These are phyloP conservation scores for Gamsiella multidivaricata DNA, from an alignment of 192 early-diverging fungal species.

Conservation along the genomic window DNA sequence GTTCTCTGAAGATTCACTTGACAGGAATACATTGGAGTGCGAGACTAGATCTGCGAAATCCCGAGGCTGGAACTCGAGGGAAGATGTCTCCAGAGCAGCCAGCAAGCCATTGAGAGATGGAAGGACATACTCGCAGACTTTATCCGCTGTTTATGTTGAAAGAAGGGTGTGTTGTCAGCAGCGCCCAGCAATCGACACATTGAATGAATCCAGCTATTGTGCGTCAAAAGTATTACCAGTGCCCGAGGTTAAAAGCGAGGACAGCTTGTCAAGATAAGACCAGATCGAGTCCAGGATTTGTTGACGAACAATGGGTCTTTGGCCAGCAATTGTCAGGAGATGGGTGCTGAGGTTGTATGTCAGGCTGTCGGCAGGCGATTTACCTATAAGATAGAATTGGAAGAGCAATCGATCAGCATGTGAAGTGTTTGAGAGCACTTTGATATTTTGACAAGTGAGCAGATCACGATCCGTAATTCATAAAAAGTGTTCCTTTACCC, in stretches of 20 bases:
- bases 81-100: conserved; percentile 62
- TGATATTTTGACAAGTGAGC: not conserved
- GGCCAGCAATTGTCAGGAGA: conserved; percentile 59
- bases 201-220: too few species aligned
- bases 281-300: conserved; percentile 56
- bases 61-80: conserved; percentile 56
- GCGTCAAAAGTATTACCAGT: conserved; percentile 39
- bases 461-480: not conserved
- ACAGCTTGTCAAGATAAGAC: conserved; percentile 57
- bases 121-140: conserved; percentile 63
- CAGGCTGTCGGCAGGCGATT: conserved; percentile 40
- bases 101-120: conserved; percentile 70
- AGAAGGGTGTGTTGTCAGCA: not conserved
- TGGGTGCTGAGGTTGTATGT: conserved; percentile 58
- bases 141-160: conserved; percentile 24
- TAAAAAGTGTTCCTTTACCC: conserved; percentile 5
- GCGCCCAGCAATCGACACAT: not conserved
- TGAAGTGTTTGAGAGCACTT: not conserved
- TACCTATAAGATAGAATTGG: conserved; percentile 8
- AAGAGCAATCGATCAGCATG: not conserved
- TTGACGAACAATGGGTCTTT: conserved; percentile 47
- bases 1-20: conserved; percentile 57
- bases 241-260: conserved; percentile 27
- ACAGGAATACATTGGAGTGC: conserved; percentile 61
- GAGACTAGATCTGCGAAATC: conserved; percentile 61